Evolutionary conservation across 1,139 yeast species (phyloP), one percentile per base, ranked within the genome.

Genomic region (Hyphopichia buzzinii): DNA sequence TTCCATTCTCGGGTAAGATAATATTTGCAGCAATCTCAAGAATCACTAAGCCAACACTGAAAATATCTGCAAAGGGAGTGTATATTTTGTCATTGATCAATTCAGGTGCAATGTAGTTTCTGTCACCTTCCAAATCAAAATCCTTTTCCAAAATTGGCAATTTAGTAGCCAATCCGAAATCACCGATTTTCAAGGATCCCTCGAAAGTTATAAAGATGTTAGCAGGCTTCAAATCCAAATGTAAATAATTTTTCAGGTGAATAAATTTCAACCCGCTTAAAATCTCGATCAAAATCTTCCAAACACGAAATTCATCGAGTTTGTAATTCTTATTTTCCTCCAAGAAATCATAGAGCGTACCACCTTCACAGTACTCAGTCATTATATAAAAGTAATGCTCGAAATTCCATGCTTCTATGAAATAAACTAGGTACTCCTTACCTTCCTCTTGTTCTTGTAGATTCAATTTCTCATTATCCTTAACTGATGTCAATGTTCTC

Each of bases 31-130:
- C 98, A 49, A 89, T 85, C 59, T 92, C 99, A 34, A 92, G 82
- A 67, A 92, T 83, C 47, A 92, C 86, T 41, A 94, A 69, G 1
- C 98, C 99, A 32, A 90, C 74, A 23, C 96, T 86, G 60, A 92
- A 92, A 10, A 92, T 81, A 59, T 92, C 99, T 0, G 98, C 97
- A 41, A 92, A 90, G 47, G 86, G 89, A 35, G 89, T 90, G 54
- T 92, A 92, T 37, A 77, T 74, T 52, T 88, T 89, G 39, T 77
- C 81, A 29, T 90, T 80, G 39, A 92, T 81, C 26, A 92, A 81
- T 58, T 92, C 99, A 1, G 98, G 98, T 0, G 99, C 98, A 62
- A 92, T 92, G 60, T 92, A 92, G 59, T 92, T 96, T 34, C 98
- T 73, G 57, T 94, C 98, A 24, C 98, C 98, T 62, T 94, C 98